Percentiles rank a stretch among this genome's conserved stretches.
Evolutionary conservation across 1,139 yeast species (phyloP).

Genomic region (Suhomyces ambrosiae): DNA sequence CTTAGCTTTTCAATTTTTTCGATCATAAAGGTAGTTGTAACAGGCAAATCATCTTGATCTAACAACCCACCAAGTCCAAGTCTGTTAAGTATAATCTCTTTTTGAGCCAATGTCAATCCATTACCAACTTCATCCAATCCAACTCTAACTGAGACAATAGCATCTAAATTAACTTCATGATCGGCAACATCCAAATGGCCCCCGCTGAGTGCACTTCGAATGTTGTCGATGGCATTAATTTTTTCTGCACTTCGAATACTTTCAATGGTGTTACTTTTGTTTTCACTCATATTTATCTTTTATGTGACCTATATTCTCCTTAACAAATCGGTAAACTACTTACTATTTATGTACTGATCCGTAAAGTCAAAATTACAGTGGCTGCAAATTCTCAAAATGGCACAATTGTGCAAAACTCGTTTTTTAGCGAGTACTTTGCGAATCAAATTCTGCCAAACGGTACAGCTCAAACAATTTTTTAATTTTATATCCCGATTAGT

Average conservation of each 20-base stretch:
- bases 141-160: conserved; percentile 19
- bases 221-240: conserved; percentile 2
- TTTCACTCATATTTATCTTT: background rate
- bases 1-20: conserved; percentile 23
- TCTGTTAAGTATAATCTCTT: conserved; percentile 28
- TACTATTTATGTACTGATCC: too few relatives aligned
- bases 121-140: conserved; percentile 33
- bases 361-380: too few relatives aligned
- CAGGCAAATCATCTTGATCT: conserved; percentile 34
- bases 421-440: too few relatives aligned
- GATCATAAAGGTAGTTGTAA: conserved; percentile 25
- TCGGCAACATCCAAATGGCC: conserved; percentile 16
- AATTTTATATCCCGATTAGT: too few relatives aligned
- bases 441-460: too few relatives aligned
- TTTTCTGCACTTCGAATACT: conserved; percentile 1
- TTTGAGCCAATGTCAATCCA: conserved; percentile 29
- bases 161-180: conserved; percentile 19
- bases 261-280: background rate
- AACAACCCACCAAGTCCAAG: conserved; percentile 30
- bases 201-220: background rate
- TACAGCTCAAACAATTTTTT: too few relatives aligned
- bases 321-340: too few relatives aligned
- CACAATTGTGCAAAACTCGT: too few relatives aligned
- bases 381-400: too few relatives aligned
- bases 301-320: too few relatives aligned